A percentile compares a stretch with the other conserved stretches of the same genome.
Conservation (phyloP, 371 early-diverging fungal species). For the Lichtheimia hyalospora region DNA sequence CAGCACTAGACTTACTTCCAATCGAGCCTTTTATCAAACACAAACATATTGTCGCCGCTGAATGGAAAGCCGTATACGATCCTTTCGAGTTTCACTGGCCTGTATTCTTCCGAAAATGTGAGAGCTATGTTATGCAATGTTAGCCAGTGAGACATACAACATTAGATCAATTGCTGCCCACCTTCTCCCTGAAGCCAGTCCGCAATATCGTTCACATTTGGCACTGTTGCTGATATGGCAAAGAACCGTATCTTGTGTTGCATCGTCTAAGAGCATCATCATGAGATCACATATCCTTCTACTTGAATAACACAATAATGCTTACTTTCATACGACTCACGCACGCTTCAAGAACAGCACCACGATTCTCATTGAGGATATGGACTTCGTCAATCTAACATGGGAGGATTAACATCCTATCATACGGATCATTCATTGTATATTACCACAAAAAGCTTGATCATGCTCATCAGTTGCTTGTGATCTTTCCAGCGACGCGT, state of each 20-base stretch:
- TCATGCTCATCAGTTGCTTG: conserved; percentile 28
- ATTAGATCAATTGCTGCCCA: conserved; percentile 19
- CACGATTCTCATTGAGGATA: conserved; percentile 48
- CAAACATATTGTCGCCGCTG: conserved; percentile 47
- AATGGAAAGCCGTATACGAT: conserved; percentile 61
- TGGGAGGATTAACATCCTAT: too few species aligned
- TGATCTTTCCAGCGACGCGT: conserved; percentile 62
- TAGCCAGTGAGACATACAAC: background rate
- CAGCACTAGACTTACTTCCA: conserved; percentile 48
- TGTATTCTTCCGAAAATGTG: conserved; percentile 74
- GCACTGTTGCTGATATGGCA: conserved; percentile 87
- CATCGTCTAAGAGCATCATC: conserved; percentile 25
- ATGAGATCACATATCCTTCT: too few species aligned
- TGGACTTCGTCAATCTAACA: conserved; percentile 59
- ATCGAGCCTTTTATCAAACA: conserved; percentile 67
- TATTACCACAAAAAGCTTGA: conserved; percentile 45
- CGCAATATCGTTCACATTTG: conserved; percentile 83
- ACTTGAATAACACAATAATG: too few species aligned
- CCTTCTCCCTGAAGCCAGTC: conserved; percentile 60
- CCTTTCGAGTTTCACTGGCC: conserved; percentile 72
- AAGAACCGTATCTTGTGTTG: conserved; percentile 38
- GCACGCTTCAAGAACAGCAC: conserved; percentile 55
- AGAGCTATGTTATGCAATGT: conserved; percentile 17
- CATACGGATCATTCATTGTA: background rate
- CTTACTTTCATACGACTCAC: conserved; percentile 53